A percentile compares a stretch with the other conserved stretches of the same genome.
Conservation (phyloP, 495 filamentous ascomycete genomes). For the Lophiotrema nucula region DNA sequence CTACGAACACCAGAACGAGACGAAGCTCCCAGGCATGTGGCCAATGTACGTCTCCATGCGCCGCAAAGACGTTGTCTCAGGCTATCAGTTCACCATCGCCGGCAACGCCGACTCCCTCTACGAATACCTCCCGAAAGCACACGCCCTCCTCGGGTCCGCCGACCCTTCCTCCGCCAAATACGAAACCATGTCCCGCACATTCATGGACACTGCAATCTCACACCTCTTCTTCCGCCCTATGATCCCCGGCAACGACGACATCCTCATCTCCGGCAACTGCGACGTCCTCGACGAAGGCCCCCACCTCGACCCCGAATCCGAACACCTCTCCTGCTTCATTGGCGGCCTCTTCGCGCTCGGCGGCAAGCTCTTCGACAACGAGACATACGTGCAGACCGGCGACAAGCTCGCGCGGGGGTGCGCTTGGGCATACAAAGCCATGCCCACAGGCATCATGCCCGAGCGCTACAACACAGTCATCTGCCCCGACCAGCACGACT, state of each 20-base stretch:
- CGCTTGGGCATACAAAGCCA: constrained; percentile 58
- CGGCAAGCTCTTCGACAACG: constrained; percentile 57
- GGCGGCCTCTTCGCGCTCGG: constrained; percentile 63
- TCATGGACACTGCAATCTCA: constrained; percentile 38
- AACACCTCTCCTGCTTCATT: constrained; percentile 63
- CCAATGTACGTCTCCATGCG: constrained; percentile 41
- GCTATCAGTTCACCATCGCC: constrained; percentile 40
- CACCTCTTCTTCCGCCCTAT: constrained; percentile 43
- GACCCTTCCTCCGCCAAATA: constrained; percentile 35
- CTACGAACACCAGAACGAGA: constrained; percentile 39
- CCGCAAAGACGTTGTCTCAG: constrained; percentile 45
- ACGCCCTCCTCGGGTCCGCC: constrained; percentile 47
- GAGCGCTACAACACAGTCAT: constrained; percentile 55
- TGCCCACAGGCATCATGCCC: constrained; percentile 62
- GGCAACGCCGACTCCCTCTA: constrained; percentile 43
- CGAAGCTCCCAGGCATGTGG: constrained; percentile 43
- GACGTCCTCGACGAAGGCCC: constrained; percentile 15
- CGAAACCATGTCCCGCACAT: constrained; percentile 33
- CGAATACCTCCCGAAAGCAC: constrained; percentile 48
- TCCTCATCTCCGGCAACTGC: constrained; percentile 40
- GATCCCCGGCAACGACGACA: constrained; percentile 39
- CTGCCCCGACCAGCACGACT: constrained; percentile 47
- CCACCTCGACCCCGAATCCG: constrained; percentile 45
- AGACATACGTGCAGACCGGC: constrained; percentile 55
- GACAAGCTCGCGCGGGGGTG: constrained; percentile 58